Base-by-base conservation (phyloP, 179 eudicot genomes). In the Silene vulgaris region DNA sequence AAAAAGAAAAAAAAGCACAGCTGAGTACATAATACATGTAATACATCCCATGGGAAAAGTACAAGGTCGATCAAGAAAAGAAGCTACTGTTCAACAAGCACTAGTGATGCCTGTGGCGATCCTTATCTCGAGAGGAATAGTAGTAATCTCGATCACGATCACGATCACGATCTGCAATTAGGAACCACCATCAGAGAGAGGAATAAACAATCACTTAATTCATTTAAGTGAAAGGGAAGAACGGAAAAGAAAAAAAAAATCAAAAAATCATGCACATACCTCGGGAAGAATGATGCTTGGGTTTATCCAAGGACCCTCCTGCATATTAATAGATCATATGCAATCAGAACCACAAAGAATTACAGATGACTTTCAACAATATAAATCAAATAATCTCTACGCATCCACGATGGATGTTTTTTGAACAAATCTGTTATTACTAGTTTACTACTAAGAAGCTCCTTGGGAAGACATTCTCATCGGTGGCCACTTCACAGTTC, bases 251-350 rank as follows among this genome's bases (percentile, higher is more conserved):
- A 7, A 45, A 45, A 11, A 0, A 6, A 8, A 45, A 2, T 45
- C 5, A 8, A 35, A 68, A 14, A 77, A 29, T 23, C 13, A 8
- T 11, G 64, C 64, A 50, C 79, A 70, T 86, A 93, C 96, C 98
- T 85, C 97, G 87, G 75, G 97, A 90, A 1, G 93, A 88, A 68
- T 88, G 93, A 79, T 87, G 97, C 74, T 86, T 87, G 45, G 85
- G 54, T 79, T 86, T 93, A 66, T 89, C 98, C 1, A 82, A 60
- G 74, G 85, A 87, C 32, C 84, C 88, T 61, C 93, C 96, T 90
- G 85, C 76, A 84, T 75, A 23, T 0, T 68, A 23, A 78, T 54
- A 20, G 35, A 74, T 57, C 66, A 78, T 57, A 75, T 5, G 45
- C 52, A 9, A 60, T 59, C 50, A 75, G 40, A 64, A 43, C 45